These are phyloP conservation scores for Nepenthes alata DNA, from an alignment of 179 eudicot species.

Conservation along the genomic window DNA sequence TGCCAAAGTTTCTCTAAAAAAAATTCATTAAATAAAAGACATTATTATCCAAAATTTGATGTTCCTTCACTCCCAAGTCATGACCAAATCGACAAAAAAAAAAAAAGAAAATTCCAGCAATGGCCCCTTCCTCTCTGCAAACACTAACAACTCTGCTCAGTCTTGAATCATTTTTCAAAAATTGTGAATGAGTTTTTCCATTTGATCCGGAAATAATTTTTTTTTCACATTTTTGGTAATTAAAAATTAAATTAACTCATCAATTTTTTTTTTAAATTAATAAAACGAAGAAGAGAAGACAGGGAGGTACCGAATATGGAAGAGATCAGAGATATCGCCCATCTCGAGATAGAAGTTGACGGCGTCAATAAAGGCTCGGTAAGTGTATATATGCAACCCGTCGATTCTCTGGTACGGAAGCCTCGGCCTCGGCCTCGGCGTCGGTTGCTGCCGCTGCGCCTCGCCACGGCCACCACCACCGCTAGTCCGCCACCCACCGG, in stretches of 20 bases:
- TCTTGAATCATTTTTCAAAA: not conserved
- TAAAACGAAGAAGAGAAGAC: too few species aligned
- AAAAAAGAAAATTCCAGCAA: not conserved
- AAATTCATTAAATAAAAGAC: not conserved
- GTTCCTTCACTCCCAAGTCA: not conserved
- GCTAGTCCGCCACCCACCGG: not conserved
- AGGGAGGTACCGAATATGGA: constrained; percentile 38
- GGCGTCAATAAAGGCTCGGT: constrained; percentile 36
- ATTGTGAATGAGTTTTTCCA: not conserved
- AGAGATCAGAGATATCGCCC: constrained; percentile 29
- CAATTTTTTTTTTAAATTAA: too few species aligned
- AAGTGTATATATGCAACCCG: constrained; percentile 42
- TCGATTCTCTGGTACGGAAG: constrained; percentile 44
- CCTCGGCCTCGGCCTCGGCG: constrained; percentile 20
- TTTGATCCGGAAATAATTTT: too few species aligned
- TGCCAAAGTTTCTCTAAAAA: not conserved
- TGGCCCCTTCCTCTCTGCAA: too few species aligned
- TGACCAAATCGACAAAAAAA: not conserved
- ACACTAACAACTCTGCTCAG: too few species aligned
- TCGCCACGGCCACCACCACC: not conserved
- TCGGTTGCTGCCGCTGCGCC: not conserved
- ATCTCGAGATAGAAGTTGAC: constrained; percentile 24
- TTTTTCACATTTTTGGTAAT: not conserved
- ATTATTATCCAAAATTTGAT: not conserved
- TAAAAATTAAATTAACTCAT: too few species aligned